These are phyloP conservation scores for Kodamaea neixiangensis DNA, from an alignment of 805 yeast species.

Conservation along the genomic window DNA sequence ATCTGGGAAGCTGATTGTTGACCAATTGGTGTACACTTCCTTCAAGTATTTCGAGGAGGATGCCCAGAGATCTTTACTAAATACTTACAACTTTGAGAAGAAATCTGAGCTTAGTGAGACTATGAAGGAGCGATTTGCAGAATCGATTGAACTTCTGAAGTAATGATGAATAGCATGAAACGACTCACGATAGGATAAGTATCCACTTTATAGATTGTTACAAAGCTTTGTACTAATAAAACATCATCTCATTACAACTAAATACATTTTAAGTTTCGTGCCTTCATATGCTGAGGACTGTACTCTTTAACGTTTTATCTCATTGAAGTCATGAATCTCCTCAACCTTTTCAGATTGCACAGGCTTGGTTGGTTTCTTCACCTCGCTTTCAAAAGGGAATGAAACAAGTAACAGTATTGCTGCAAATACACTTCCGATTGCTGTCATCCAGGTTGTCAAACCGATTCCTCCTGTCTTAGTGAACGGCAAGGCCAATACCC, in stretches of 20 bases:
- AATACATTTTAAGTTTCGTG: background rate
- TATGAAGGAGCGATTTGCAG: slow-evolving; percentile 8
- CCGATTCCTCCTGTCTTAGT: slow-evolving; percentile 65
- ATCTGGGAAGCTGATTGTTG: slow-evolving; percentile 4
- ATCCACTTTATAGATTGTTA: background rate
- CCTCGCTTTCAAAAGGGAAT: slow-evolving; percentile 20
- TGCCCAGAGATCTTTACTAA: slow-evolving; percentile 9
- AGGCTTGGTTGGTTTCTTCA: slow-evolving; percentile 15
- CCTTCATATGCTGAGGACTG: background rate
- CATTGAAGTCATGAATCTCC: background rate
- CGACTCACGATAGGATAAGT: background rate
- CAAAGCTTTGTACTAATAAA: background rate
- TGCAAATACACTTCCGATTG: slow-evolving; percentile 33
- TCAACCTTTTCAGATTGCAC: background rate
- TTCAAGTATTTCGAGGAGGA: slow-evolving; percentile 12
- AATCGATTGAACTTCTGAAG: slow-evolving; percentile 2
- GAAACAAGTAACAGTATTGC: slow-evolving; percentile 15
- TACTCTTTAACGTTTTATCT: slow-evolving; percentile 1
- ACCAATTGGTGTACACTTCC: slow-evolving; percentile 10
- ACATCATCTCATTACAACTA: background rate
- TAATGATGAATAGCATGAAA: background rate
- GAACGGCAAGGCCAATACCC: slow-evolving; percentile 63
- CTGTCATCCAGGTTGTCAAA: slow-evolving; percentile 56
- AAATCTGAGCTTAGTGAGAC: slow-evolving; percentile 8
- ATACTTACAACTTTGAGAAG: slow-evolving; percentile 11